Conservation (phyloP, 176 grass and related monocot species). For the Typha latifolia region DNA sequence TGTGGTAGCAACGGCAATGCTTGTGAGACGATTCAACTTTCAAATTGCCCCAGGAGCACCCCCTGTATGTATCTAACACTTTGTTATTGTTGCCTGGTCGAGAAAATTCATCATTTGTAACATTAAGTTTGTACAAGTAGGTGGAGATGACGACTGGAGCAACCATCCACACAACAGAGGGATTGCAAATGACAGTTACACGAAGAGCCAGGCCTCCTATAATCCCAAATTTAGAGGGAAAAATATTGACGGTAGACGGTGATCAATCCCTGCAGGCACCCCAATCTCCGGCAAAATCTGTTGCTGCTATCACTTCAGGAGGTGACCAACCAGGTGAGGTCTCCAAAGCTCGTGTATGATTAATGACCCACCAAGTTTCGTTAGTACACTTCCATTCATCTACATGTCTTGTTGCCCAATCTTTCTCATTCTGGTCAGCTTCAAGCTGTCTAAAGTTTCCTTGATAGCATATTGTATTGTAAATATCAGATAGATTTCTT, state of each 20-base stretch:
- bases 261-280: conserved; percentile 24
- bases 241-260: conserved; percentile 44
- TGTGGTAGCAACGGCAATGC: conserved; percentile 87
- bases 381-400: conserved; percentile 9
- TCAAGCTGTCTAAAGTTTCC: background rate
- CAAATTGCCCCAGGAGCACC: conserved; percentile 77
- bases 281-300: conserved; percentile 18
- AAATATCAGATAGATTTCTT: background rate
- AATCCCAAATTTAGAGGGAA: conserved; percentile 67
- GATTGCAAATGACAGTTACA: conserved; percentile 90
- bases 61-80: conserved; percentile 41
- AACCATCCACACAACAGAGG: conserved; percentile 85
- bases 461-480: background rate
- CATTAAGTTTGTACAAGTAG: conserved; percentile 20
- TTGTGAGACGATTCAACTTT: conserved; percentile 87
- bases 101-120: background rate
- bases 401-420: background rate
- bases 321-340: conserved; percentile 52
- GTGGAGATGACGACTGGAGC: conserved; percentile 96
- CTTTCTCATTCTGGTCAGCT: background rate
- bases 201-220: conserved; percentile 52
- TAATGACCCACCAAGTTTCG: conserved; percentile 9
- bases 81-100: background rate
- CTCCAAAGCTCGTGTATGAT: conserved; percentile 39
- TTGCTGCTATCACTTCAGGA: conserved; percentile 28